These are phyloP conservation scores for Niveomyces coronatus DNA, from an alignment of 2,329 filamentous ascomycete genomes.

Conservation along the genomic window DNA sequence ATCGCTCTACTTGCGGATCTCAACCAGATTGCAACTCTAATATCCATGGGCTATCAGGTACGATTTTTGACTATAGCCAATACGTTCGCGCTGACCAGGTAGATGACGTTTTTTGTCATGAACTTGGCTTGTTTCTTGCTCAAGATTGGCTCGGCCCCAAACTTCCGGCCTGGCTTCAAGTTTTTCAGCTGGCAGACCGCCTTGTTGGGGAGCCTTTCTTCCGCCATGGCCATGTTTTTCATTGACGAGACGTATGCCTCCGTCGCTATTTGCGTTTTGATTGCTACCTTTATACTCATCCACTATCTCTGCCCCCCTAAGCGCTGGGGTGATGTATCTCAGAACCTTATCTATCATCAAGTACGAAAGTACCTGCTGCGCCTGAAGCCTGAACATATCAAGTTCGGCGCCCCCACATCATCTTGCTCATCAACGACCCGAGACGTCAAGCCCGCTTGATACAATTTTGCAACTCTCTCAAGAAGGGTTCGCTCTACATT, in stretches of 20 bases:
- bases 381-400: slow-evolving; percentile 80
- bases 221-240: slow-evolving; percentile 79
- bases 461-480: slow-evolving; percentile 83
- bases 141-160: slow-evolving; percentile 78
- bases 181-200: slow-evolving; percentile 86
- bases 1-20: slow-evolving; percentile 72
- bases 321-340: slow-evolving; percentile 82
- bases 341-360: slow-evolving; percentile 77
- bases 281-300: slow-evolving; percentile 73
- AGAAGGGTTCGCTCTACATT: slow-evolving; percentile 78
- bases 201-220: slow-evolving; percentile 61
- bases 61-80: slow-evolving; percentile 10
- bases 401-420: slow-evolving; percentile 83
- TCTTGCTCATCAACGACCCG: slow-evolving; percentile 74
- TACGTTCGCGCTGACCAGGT: slow-evolving; percentile 8
- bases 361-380: slow-evolving; percentile 79
- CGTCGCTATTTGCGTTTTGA: slow-evolving; percentile 60
- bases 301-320: slow-evolving; percentile 81
- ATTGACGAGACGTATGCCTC: slow-evolving; percentile 74
- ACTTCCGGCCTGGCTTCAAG: slow-evolving; percentile 79
- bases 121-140: slow-evolving; percentile 80
- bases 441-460: slow-evolving; percentile 75
- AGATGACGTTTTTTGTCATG: slow-evolving; percentile 84
- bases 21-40: slow-evolving; percentile 80
- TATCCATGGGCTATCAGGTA: slow-evolving; percentile 79